Percentiles rank a stretch among this genome's conserved stretches.
Conservation (phyloP, 345 rosid genomes). For the Ceriops tagal region DNA sequence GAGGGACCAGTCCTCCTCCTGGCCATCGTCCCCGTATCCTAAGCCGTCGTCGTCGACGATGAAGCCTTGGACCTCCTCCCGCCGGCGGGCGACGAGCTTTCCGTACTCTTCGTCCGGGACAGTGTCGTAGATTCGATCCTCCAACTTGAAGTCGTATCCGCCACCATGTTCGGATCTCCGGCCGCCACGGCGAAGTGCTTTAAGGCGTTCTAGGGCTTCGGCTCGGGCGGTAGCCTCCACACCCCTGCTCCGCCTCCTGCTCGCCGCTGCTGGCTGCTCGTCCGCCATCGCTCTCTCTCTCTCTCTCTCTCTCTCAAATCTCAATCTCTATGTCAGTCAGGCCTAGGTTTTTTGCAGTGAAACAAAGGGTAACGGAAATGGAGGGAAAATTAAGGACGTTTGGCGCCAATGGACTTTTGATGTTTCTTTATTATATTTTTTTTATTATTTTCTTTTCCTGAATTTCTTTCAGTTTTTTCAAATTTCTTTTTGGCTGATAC, state of each 20-base stretch:
- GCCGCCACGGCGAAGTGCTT: constrained; percentile 67
- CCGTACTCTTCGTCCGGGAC: constrained; percentile 77
- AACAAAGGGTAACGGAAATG: not conserved
- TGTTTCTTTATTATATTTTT: no score
- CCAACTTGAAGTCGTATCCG: constrained; percentile 59
- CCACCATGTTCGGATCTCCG: constrained; percentile 53
- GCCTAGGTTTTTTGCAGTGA: not conserved
- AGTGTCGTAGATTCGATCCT: constrained; percentile 71
- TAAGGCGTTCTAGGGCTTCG: constrained; percentile 66
- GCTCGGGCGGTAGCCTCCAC: constrained; percentile 49
- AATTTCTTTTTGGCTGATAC: no score
- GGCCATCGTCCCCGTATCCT: constrained; percentile 82
- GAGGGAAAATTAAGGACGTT: not conserved
- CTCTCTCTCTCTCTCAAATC: not conserved
- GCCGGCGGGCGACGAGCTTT: constrained; percentile 65
- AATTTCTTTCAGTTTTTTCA: no score
- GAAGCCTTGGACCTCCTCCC: constrained; percentile 70
- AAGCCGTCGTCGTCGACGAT: constrained; percentile 73
- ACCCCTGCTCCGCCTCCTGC: constrained; percentile 55
- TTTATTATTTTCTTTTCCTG: no score
- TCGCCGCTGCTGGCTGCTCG: constrained; percentile 38
- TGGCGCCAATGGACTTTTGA: not conserved
- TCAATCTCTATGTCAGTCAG: not conserved
- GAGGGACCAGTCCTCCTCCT: constrained; percentile 88
- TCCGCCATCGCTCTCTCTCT: constrained; percentile 30